Conservation (phyloP, 306 rosid genomes). For the Vigna hirtella region DNA sequence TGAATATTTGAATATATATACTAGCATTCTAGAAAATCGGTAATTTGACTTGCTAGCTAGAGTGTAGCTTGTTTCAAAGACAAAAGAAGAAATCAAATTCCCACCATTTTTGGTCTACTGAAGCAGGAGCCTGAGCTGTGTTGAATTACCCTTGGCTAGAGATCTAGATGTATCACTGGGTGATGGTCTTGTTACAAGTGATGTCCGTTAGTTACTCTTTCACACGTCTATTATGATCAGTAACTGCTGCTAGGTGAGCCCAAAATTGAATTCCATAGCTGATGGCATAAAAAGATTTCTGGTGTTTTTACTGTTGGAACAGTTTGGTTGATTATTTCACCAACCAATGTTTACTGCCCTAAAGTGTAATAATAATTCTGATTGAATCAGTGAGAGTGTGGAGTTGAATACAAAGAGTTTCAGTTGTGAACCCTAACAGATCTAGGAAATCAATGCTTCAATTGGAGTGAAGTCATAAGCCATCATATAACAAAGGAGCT, state of each 20-base stretch:
- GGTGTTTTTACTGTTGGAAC: not conserved
- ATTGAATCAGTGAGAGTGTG: not conserved
- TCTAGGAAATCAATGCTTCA: not conserved
- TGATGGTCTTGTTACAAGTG: not conserved
- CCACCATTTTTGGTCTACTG: not conserved
- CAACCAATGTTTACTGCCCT: not conserved
- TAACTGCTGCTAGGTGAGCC: not conserved
- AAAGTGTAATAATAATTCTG: not conserved
- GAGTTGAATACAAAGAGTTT: not conserved
- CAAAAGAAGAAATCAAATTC: not conserved
- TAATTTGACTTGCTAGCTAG: not conserved
- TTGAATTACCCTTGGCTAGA: constrained; percentile 3
- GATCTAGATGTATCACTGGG: not conserved
- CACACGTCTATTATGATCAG: not conserved
- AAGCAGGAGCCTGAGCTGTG: not conserved
- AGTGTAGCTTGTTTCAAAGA: not conserved
- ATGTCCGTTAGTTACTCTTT: not conserved
- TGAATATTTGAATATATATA: not conserved
- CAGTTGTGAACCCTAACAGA: not conserved
- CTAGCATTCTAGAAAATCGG: not conserved
- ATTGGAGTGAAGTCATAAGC: not conserved
- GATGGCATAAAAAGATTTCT: not conserved
- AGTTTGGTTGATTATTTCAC: constrained; percentile 11
- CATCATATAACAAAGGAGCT: not conserved
- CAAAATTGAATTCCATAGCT: not conserved